Conservation (phyloP, 2,329 filamentous ascomycete genomes). For the Purpureocillium lavendulum region DNA sequence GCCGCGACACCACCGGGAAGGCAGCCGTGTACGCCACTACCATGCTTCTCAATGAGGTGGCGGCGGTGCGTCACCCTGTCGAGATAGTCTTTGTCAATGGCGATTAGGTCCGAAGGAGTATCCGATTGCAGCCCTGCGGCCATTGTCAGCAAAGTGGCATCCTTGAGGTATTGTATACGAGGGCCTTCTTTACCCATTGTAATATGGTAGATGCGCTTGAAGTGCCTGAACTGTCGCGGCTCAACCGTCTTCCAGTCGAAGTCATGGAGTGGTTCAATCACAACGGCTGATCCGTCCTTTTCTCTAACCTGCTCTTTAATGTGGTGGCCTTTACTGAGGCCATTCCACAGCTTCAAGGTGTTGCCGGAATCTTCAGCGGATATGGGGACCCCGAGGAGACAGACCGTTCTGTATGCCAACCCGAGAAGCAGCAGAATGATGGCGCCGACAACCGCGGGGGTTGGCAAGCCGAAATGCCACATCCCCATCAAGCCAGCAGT, state of each 20-base stretch:
- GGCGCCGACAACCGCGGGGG: too few relatives aligned
- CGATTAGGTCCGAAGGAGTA: constrained; percentile 40
- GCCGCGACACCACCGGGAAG: constrained; percentile 28
- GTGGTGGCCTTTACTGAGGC: too few relatives aligned
- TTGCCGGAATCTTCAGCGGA: too few relatives aligned
- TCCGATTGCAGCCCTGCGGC: constrained; percentile 31
- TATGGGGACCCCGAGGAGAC: too few relatives aligned
- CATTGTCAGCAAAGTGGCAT: not conserved
- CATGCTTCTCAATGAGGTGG: constrained; percentile 27
- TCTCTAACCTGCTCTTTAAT: too few relatives aligned
- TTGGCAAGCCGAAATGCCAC: too few relatives aligned
- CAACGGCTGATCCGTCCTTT: not conserved
- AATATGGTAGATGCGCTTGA: constrained; percentile 44
- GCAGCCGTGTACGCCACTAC: constrained; percentile 31
- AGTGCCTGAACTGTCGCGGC: constrained; percentile 34
- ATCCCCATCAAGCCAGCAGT: too few relatives aligned
- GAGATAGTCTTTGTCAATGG: constrained; percentile 42
- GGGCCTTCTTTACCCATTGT: constrained; percentile 40
- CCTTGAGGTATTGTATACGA: not conserved
- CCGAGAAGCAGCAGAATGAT: too few relatives aligned
- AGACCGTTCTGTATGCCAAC: too few relatives aligned
- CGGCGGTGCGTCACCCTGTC: constrained; percentile 31
- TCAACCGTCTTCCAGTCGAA: constrained; percentile 31
- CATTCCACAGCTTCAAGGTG: too few relatives aligned
- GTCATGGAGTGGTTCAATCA: constrained; percentile 15